phyloP scores from a whole-genome alignment of 179 eudicot genomes.

The Beta corolliflora region DNA sequence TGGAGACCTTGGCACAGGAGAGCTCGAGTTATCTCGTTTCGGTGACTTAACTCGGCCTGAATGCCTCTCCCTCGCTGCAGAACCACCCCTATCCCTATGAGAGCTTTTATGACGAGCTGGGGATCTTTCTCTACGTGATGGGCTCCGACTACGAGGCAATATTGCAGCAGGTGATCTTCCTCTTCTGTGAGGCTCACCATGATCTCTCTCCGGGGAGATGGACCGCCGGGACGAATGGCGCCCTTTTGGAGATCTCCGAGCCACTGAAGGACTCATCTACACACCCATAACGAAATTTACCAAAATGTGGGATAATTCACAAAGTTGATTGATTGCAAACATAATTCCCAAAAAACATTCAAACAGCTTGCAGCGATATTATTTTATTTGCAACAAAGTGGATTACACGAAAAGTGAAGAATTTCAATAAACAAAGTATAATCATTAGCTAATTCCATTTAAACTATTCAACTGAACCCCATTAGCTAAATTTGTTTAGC shows the following conservation, averaged over 20 bases:
- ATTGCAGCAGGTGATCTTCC: constrained; percentile 59
- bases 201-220: constrained; percentile 53
- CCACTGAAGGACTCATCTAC: constrained; percentile 44
- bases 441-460: background rate
- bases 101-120: constrained; percentile 40
- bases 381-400: background rate
- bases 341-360: background rate
- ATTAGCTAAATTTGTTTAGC: no score
- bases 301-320: background rate
- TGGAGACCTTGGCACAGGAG: constrained; percentile 58
- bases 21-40: constrained; percentile 39
- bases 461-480: no score
- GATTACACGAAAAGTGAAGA: background rate
- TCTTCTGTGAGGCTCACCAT: constrained; percentile 52
- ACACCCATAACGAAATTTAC: constrained; percentile 1
- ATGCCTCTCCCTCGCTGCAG: constrained; percentile 53
- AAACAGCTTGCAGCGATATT: no score
- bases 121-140: constrained; percentile 39
- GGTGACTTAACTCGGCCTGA: constrained; percentile 54
- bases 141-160: constrained; percentile 42
- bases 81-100: constrained; percentile 32
- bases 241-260: constrained; percentile 45
- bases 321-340: background rate
- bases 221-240: constrained; percentile 48
- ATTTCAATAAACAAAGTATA: background rate